A percentile compares a stretch with the other conserved stretches of the same genome.
Evolutionary conservation across 1,284 basidiomycete genomes (phyloP).

Genomic region (Meripilus lineatus): DNA sequence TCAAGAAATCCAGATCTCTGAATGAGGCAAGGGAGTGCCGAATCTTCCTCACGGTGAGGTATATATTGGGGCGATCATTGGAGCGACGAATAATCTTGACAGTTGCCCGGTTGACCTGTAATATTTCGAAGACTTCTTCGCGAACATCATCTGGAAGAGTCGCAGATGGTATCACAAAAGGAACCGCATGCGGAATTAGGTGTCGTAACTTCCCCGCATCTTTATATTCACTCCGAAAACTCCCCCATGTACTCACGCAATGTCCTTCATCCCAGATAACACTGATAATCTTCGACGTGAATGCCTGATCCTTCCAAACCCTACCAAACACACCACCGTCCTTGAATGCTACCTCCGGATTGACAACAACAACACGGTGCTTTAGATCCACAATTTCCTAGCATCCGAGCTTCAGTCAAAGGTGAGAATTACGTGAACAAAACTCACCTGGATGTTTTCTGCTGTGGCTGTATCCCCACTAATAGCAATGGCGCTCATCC

Average conservation of each 20-base stretch:
- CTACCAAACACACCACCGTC: too few relatives aligned
- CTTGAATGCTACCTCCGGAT: too few relatives aligned
- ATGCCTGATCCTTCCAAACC: too few relatives aligned
- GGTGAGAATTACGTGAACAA: too few relatives aligned
- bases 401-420: too few relatives aligned
- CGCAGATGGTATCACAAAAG: slow-evolving; percentile 1
- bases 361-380: too few relatives aligned
- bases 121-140: not conserved
- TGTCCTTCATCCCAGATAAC: slow-evolving; percentile 34
- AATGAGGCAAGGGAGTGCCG: not conserved
- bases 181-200: not conserved
- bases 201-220: slow-evolving; percentile 11
- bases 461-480: too few relatives aligned
- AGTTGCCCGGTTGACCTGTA: not conserved
- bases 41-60: slow-evolving; percentile 1
- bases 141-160: not conserved
- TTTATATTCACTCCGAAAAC: slow-evolving; percentile 27
- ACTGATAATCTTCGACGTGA: slow-evolving; percentile 22
- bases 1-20: slow-evolving; percentile 6
- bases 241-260: slow-evolving; percentile 31
- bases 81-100: not conserved
- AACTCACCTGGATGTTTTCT: too few relatives aligned
- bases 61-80: slow-evolving; percentile 7
- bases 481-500: too few relatives aligned
- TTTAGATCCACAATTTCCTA: too few relatives aligned